phyloP scores from a whole-genome alignment of 2,329 filamentous ascomycete species.

The Xylaria multiplex region DNA sequence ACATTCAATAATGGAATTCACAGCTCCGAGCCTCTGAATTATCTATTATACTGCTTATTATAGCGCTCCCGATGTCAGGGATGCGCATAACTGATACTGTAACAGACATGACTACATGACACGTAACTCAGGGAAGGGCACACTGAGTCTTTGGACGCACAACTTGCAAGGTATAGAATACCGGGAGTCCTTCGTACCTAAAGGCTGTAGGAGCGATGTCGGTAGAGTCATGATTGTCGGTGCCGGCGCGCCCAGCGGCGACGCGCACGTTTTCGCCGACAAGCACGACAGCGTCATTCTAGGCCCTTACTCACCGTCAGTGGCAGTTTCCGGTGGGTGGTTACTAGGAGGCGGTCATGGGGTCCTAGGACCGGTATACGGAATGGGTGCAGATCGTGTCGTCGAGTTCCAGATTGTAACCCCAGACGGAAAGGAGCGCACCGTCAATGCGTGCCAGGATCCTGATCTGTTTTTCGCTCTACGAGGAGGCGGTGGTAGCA shows the following conservation, averaged over 20 bases:
- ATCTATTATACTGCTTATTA: not conserved
- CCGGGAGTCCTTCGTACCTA: conserved; percentile 30
- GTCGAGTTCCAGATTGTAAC: conserved; percentile 57
- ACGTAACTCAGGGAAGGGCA: conserved; percentile 36
- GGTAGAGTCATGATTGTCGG: conserved; percentile 35
- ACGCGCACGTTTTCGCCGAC: conserved; percentile 36
- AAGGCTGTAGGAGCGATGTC: conserved; percentile 31
- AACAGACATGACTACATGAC: conserved; percentile 38
- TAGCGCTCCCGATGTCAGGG: not conserved
- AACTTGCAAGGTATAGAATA: conserved; percentile 36
- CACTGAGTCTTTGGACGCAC: conserved; percentile 39
- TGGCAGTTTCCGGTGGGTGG: conserved; percentile 37
- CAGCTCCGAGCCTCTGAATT: not conserved
- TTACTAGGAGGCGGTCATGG: conserved; percentile 36
- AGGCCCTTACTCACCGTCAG: conserved; percentile 35
- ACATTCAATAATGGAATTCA: not conserved
- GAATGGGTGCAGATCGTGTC: conserved; percentile 60
- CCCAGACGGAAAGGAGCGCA: conserved; percentile 54
- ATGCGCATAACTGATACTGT: conserved; percentile 15
- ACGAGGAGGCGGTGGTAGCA: conserved; percentile 54
- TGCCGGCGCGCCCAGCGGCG: conserved; percentile 31
- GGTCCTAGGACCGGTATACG: conserved; percentile 48
- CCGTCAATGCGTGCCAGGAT: conserved; percentile 55
- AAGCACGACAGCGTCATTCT: conserved; percentile 37
- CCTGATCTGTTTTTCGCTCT: conserved; percentile 50